Base-by-base conservation (phyloP, 208 protist genomes). In the Leishmania gerbilli region DNA sequence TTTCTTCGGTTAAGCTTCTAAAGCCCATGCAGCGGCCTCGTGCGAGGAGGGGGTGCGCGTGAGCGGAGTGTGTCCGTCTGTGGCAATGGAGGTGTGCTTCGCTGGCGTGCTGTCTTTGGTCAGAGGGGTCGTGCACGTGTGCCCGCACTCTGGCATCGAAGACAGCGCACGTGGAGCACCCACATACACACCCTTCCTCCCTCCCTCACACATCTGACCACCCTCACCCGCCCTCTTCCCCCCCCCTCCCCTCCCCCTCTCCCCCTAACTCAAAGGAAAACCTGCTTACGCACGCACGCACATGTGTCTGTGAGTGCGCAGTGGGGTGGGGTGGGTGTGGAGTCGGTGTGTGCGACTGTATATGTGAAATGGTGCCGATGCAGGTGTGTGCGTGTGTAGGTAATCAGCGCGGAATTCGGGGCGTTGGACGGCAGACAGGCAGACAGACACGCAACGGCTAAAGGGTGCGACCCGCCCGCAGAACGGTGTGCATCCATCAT, bases 171-270 rank as follows among this genome's bases (percentile, higher is more conserved):
- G 34, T 34, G 42, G 4, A 34, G 68, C 62, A 31, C 31, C 47
- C 58, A 21, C 15, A 55, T 21, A 0, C 51, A 55, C 51, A 55
- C 51, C 51, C 71, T 6, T 42, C 40, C 55, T 37, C 47, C 51
- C 21, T 37, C 47, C 51, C 21, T 56, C 80, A 21, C 34, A 51
- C 45, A 37, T 8, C 6, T 31, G 40, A 21, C 68, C 68, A 2
- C 45, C 24, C 45, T 53, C 42, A 47, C 19, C 19, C 24, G 68
- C 68, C 42, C 42, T 53, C 68, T 77, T 58, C 81, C 74, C 72
- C 77, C 7, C 75, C 67, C 62, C 31, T 37, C 51, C 51, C 31
- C 34, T 5, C 47, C 19, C 19, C n/a, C 47, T n/a, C 27, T 34
- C 31, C 47, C 51, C 40, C 51, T 64, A 65, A 42, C 13, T 64